Evolutionary conservation across 768 basidiomycete genomes (phyloP), one percentile per base, ranked within the genome.

Genomic region (Pholiota molesta): DNA sequence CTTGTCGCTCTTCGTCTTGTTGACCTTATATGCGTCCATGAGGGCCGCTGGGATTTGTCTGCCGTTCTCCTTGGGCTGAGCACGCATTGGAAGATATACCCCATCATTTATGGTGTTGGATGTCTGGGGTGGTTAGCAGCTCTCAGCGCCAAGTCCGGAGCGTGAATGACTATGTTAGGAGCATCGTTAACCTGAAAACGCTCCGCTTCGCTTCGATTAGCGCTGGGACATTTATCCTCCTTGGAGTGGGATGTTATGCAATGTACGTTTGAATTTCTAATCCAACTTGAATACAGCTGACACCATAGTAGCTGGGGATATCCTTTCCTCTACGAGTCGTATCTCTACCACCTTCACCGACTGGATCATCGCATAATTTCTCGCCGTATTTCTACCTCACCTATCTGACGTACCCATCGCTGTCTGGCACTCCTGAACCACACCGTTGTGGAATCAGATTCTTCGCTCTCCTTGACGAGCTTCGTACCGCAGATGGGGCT

Each of bases 51-150:
- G 87, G 80, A 83, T 53, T 63, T 74, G 3, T 86, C 94, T 0
- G 95, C 94, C 0, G 66, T 92, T 5, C 69, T 89, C 59, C 80
- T 96, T 21, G 97, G 95, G 0, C 67, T 95, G 42, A 89, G 92
- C 63, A 88, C 94, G 0, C 95, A 98, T 68, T 97, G 95, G 93
- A 99, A 99, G 77, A 93, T 99, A 59, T 99, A 97, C 70, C 97
- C 97, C 0, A 80, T 96, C 65, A 86, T 99, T 59, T 98, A 98
- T 72, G 92, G 90, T 0, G 82, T 90, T n/a, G 84, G 87, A 39
- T 88, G 93, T 62, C 75, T 95, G 59, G 84, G 0, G 79, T 83
- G 45, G 74, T 90, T 52, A 74, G 74, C 16, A 62, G 69, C 33
- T 59, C 68, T 26, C 53, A 62, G 2, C 44, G 53, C 7, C 60